These are phyloP conservation scores for Hypoxylon sp. DNA, from an alignment of 2,329 filamentous ascomycete genomes.

Conservation along the genomic window DNA sequence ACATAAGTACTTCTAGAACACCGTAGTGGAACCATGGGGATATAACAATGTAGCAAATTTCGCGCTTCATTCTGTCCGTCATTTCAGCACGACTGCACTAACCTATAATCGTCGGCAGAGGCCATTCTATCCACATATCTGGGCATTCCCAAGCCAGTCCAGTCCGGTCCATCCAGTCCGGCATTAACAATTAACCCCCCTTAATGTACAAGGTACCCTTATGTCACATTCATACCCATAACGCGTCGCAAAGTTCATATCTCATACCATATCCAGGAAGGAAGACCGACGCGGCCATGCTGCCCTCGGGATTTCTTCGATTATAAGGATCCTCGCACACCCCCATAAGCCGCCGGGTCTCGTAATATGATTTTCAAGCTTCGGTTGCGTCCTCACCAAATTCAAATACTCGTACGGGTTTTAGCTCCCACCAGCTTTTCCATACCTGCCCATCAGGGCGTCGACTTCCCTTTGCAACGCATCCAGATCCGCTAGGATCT, in stretches of 20 bases:
- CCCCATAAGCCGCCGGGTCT: not conserved
- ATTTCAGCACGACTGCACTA: constrained; percentile 17
- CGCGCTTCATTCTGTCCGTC: constrained; percentile 26
- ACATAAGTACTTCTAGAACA: not conserved
- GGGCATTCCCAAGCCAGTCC: not conserved
- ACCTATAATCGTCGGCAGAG: constrained; percentile 8
- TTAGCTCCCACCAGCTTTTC: constrained; percentile 40
- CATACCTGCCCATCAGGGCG: constrained; percentile 66
- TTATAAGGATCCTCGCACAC: constrained; percentile 8
- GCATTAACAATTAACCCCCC: constrained; percentile 26
- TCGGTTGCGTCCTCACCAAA: constrained; percentile 7
- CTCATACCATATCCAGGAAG: constrained; percentile 35
- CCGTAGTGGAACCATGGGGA: not conserved
- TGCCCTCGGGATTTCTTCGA: not conserved
- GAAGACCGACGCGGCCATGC: not conserved
- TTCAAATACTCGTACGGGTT: not conserved
- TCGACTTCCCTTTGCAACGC: constrained; percentile 83
- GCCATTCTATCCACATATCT: constrained; percentile 14
- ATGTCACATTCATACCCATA: constrained; percentile 17
- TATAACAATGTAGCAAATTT: constrained; percentile 7
- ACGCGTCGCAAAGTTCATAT: constrained; percentile 29
- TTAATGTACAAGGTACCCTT: constrained; percentile 35
- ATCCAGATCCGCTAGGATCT: constrained; percentile 80
- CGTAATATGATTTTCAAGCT: constrained; percentile 1
- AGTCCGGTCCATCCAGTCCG: not conserved